phyloP scores from a whole-genome alignment of 352 stramenopile species.

The Globisporangium carolinianum region DNA sequence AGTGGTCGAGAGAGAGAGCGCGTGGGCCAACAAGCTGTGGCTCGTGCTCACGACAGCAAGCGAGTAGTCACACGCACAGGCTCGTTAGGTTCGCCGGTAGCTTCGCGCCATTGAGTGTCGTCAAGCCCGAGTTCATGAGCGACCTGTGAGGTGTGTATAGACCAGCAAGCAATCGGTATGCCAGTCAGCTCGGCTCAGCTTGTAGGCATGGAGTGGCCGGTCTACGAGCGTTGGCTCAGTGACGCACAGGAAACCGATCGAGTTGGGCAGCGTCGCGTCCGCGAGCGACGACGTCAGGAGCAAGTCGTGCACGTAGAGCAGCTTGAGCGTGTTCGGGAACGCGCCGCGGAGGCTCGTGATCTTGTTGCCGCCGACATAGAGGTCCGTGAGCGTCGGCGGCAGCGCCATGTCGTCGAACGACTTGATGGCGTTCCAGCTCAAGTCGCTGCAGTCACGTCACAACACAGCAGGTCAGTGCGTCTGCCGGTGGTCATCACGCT shows the following conservation, averaged over 20 bases:
- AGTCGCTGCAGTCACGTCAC: slow-evolving; percentile 13
- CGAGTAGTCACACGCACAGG: slow-evolving; percentile 26
- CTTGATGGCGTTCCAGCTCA: slow-evolving; percentile 62
- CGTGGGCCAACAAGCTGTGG: no score
- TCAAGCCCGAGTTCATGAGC: slow-evolving; percentile 35
- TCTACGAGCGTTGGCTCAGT: background rate
- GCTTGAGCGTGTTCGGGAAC: slow-evolving; percentile 40
- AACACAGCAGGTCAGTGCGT: background rate
- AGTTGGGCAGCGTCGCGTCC: slow-evolving; percentile 33
- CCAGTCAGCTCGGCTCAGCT: background rate
- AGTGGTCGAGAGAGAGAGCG: background rate
- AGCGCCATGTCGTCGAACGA: slow-evolving; percentile 59
- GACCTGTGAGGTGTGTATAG: slow-evolving; percentile 13
- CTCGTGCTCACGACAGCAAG: background rate
- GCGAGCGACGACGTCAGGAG: slow-evolving; percentile 28
- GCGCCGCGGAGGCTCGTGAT: slow-evolving; percentile 50
- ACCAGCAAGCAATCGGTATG: no score
- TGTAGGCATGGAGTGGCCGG: no score
- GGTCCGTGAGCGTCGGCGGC: slow-evolving; percentile 33
- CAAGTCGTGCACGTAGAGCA: slow-evolving; percentile 70
- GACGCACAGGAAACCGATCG: slow-evolving; percentile 32
- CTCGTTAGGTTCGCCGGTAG: slow-evolving; percentile 43
- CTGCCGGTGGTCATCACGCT: no score
- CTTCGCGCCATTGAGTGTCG: slow-evolving; percentile 26
- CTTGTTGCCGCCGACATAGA: slow-evolving; percentile 61